Percentiles rank a stretch among this genome's conserved stretches.
phyloP scores from a whole-genome alignment of 768 basidiomycete species.

The Naematelia encephala region DNA sequence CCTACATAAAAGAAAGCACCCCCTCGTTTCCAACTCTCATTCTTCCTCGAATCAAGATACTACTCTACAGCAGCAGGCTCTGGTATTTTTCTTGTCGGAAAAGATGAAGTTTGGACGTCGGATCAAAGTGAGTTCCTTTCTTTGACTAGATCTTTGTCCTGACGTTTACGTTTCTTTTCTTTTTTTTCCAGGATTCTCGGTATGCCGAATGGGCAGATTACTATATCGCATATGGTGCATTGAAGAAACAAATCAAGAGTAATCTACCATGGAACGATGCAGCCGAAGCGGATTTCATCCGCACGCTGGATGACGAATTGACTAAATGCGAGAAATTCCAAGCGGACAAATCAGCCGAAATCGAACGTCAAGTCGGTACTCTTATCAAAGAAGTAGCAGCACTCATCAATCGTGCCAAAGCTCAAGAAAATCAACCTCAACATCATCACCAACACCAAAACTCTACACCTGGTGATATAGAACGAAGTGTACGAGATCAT shows the following conservation, averaged over 20 bases:
- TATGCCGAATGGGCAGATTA: constrained; percentile 88
- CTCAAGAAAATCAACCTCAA: constrained; percentile 56
- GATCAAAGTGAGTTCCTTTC: constrained; percentile 39
- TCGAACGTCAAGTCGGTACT: constrained; percentile 72
- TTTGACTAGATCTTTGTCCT: not conserved
- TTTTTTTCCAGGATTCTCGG: constrained; percentile 65
- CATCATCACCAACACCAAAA: constrained; percentile 66
- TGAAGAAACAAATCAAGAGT: constrained; percentile 89
- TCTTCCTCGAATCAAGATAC: not conserved
- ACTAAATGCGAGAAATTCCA: constrained; percentile 95
- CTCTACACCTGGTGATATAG: constrained; percentile 26
- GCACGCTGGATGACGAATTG: constrained; percentile 74
- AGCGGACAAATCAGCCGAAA: constrained; percentile 70
- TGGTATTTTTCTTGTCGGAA: not conserved
- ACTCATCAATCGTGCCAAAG: constrained; percentile 54
- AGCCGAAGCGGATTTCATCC: constrained; percentile 79
- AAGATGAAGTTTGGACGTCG: constrained; percentile 49
- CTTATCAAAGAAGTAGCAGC: constrained; percentile 77
- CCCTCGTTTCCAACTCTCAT: no score
- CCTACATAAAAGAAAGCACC: no score
- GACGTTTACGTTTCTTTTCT: not conserved
- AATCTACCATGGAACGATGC: constrained; percentile 67
- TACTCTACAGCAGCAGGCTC: not conserved
- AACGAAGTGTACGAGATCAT: constrained; percentile 23
- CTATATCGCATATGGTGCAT: constrained; percentile 81